These are phyloP conservation scores for Dispira simplex DNA, from an alignment of 192 early-diverging fungal genomes.

Conservation along the genomic window DNA sequence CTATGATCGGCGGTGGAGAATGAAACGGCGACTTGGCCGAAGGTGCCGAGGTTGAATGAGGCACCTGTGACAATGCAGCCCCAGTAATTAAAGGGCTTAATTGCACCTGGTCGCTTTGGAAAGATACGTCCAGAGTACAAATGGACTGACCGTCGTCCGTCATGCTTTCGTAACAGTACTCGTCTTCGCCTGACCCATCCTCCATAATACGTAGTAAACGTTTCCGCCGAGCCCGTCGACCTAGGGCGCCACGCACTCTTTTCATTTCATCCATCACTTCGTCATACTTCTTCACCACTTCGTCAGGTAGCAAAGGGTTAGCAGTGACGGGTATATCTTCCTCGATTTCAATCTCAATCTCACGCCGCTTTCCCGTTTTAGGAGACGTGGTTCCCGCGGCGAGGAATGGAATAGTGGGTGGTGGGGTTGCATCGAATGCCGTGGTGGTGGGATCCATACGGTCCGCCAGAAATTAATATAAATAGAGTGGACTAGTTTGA, in stretches of 20 bases:
- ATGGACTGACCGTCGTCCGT: not conserved
- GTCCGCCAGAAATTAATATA: too few species aligned
- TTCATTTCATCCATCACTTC: slow-evolving; percentile 13
- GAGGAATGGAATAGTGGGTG: not conserved
- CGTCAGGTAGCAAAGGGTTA: slow-evolving; percentile 11
- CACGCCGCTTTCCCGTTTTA: not conserved
- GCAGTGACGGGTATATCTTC: slow-evolving; percentile 6
- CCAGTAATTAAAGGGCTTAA: not conserved
- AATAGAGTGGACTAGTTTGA: too few species aligned
- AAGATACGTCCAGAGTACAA: not conserved
- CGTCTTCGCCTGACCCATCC: not conserved
- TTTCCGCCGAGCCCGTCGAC: slow-evolving; percentile 10
- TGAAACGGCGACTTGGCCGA: slow-evolving; percentile 1
- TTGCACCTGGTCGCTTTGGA: not conserved
- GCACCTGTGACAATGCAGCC: not conserved
- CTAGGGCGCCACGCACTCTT: slow-evolving; percentile 3
- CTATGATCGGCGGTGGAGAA: not conserved
- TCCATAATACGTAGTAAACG: not conserved
- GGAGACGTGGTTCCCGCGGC: not conserved
- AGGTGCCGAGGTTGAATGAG: not conserved
- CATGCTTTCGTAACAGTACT: not conserved
- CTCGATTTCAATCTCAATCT: slow-evolving; percentile 12
- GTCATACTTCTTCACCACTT: slow-evolving; percentile 12
- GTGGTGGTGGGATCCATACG: too few species aligned
- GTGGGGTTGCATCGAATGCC: slow-evolving; percentile 8